These are phyloP conservation scores for Aspergillus terreus DNA, from an alignment of 2,329 filamentous ascomycete genomes.

Conservation along the genomic window DNA sequence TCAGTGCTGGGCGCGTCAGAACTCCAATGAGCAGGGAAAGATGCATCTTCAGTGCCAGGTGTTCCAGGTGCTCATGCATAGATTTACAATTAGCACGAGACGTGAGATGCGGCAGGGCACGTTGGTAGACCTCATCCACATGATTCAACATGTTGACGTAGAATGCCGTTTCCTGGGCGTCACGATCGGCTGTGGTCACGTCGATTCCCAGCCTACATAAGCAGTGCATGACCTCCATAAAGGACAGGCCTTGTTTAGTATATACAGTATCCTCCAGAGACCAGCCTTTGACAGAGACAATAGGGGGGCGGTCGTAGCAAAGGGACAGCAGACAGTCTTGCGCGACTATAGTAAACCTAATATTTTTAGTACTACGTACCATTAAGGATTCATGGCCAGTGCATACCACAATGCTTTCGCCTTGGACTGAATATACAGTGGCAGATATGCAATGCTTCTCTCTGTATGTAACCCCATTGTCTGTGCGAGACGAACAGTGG, in stretches of 20 bases:
- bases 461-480: slow-evolving; percentile 39
- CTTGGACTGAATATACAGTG: slow-evolving; percentile 21
- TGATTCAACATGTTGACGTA: slow-evolving; percentile 35
- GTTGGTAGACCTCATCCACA: slow-evolving; percentile 45
- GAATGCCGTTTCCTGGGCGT: slow-evolving; percentile 7
- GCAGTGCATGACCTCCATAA: slow-evolving; percentile 26
- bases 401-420: slow-evolving; percentile 23
- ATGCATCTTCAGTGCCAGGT: slow-evolving; percentile 54
- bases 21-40: slow-evolving; percentile 55
- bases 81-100: slow-evolving; percentile 36
- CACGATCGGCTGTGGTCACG: slow-evolving; percentile 40
- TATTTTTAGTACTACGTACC: neutral
- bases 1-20: slow-evolving; percentile 56
- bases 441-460: slow-evolving; percentile 20
- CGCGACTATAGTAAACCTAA: slow-evolving; percentile 31
- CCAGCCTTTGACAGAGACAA: slow-evolving; percentile 26
- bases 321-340: slow-evolving; percentile 34
- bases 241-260: slow-evolving; percentile 17
- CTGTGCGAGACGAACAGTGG: slow-evolving; percentile 30
- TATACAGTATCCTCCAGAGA: slow-evolving; percentile 12
- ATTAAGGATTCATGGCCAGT: neutral
- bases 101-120: slow-evolving; percentile 49
- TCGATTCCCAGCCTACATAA: slow-evolving; percentile 23
- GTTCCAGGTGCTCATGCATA: slow-evolving; percentile 49
- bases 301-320: slow-evolving; percentile 31